Evolutionary conservation across 2,329 filamentous ascomycete species (phyloP).

Genomic region (Canariomyces notabilis): DNA sequence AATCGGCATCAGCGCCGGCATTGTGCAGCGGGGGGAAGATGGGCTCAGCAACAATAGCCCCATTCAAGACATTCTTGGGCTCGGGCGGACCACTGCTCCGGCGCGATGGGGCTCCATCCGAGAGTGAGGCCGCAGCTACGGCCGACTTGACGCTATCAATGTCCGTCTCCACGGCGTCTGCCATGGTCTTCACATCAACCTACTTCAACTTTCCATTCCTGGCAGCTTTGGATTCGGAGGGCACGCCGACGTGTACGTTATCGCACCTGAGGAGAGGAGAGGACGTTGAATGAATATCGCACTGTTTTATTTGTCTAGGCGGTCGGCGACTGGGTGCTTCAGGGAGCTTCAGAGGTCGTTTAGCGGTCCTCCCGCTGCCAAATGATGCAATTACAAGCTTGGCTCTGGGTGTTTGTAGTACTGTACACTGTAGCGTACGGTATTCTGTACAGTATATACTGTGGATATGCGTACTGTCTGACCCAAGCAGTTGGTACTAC

Average conservation of each 20-base stretch:
- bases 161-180: constrained; percentile 19
- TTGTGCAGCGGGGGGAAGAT: constrained; percentile 39
- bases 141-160: constrained; percentile 10
- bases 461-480: not conserved
- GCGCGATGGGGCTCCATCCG: constrained; percentile 1
- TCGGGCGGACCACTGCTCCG: constrained; percentile 6
- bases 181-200: constrained; percentile 11
- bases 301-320: too few species aligned
- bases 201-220: not conserved
- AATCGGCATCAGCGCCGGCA: constrained; percentile 34
- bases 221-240: too few species aligned
- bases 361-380: not conserved
- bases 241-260: too few species aligned
- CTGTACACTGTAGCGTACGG: too few species aligned
- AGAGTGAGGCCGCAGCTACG: not conserved
- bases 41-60: too few species aligned
- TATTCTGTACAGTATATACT: not conserved
- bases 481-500: not conserved
- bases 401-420: not conserved
- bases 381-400: constrained; percentile 4
- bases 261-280: too few species aligned
- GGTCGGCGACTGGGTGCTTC: too few species aligned
- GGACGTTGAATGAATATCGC: too few species aligned
- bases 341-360: too few species aligned
- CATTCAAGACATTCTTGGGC: constrained; percentile 8